Conservation (phyloP, 2,329 filamentous ascomycete species). For the Fusarium brevicatenulatum region DNA sequence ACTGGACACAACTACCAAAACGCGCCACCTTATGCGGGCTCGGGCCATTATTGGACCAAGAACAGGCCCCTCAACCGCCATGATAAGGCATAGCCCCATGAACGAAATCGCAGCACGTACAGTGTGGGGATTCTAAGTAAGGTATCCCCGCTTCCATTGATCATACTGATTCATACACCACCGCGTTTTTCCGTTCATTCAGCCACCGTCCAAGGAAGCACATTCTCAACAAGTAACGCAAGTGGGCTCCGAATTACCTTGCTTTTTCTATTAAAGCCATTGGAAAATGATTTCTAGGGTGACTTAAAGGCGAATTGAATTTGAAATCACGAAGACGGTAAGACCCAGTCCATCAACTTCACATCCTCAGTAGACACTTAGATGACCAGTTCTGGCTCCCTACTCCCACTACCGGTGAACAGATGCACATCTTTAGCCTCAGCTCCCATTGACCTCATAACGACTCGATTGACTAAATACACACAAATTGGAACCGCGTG, state of each 20-base stretch:
- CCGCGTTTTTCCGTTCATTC: not conserved
- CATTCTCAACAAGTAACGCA: not conserved
- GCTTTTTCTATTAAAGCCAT: not conserved
- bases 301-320: not conserved
- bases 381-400: not conserved
- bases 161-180: not conserved
- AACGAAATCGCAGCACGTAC: not conserved
- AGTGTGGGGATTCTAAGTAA: not conserved
- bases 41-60: not conserved
- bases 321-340: not conserved
- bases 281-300: not conserved
- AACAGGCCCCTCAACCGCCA: not conserved
- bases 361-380: not conserved
- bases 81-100: not conserved
- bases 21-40: not conserved
- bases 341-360: not conserved
- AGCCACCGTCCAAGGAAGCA: not conserved
- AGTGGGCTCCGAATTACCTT: not conserved
- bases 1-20: not conserved
- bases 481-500: not conserved
- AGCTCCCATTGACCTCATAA: not conserved
- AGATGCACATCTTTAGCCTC: not conserved
- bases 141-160: not conserved
- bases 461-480: not conserved
- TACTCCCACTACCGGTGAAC: not conserved